These are phyloP conservation scores for Cytospora mali DNA, from an alignment of 2,329 filamentous ascomycete species.

Conservation along the genomic window DNA sequence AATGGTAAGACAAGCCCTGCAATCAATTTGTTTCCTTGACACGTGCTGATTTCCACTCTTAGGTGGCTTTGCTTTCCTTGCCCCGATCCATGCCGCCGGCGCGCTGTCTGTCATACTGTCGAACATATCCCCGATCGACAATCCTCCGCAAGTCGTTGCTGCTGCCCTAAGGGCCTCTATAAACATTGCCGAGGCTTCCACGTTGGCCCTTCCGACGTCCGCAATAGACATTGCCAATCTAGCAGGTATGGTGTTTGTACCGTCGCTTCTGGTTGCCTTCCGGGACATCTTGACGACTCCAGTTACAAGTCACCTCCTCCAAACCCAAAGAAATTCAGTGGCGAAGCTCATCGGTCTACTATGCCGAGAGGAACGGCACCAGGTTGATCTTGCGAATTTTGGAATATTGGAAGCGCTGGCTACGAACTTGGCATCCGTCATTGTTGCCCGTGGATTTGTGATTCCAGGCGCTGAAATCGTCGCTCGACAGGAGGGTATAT, in stretches of 20 bases:
- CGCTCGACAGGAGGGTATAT: constrained; percentile 56
- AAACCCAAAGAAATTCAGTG: constrained; percentile 64
- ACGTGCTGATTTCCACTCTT: constrained; percentile 26
- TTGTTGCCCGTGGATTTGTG: constrained; percentile 69
- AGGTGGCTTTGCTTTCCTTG: constrained; percentile 81
- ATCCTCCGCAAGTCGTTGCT: constrained; percentile 67
- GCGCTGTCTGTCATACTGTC: constrained; percentile 71
- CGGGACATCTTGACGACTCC: constrained; percentile 51
- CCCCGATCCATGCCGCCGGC: constrained; percentile 69
- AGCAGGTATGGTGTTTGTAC: constrained; percentile 66
- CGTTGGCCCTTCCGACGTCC: constrained; percentile 54
- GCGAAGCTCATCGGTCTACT: constrained; percentile 58
- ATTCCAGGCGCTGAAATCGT: constrained; percentile 63
- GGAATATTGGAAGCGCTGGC: constrained; percentile 81
- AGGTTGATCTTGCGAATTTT: constrained; percentile 68
- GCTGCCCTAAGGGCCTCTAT: constrained; percentile 75
- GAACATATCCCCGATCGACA: constrained; percentile 66
- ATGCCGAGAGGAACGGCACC: constrained; percentile 72
- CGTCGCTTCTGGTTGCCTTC: constrained; percentile 63
- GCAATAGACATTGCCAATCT: constrained; percentile 54
- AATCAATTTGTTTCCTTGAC: not conserved
- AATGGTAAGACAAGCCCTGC: constrained; percentile 60
- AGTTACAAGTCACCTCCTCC: constrained; percentile 40
- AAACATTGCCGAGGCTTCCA: constrained; percentile 68
- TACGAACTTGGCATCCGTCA: constrained; percentile 70